Percentiles rank a stretch among this genome's conserved stretches.
Conservation (phyloP, 768 basidiomycete genomes). For the Phlegmacium glaucopus region DNA sequence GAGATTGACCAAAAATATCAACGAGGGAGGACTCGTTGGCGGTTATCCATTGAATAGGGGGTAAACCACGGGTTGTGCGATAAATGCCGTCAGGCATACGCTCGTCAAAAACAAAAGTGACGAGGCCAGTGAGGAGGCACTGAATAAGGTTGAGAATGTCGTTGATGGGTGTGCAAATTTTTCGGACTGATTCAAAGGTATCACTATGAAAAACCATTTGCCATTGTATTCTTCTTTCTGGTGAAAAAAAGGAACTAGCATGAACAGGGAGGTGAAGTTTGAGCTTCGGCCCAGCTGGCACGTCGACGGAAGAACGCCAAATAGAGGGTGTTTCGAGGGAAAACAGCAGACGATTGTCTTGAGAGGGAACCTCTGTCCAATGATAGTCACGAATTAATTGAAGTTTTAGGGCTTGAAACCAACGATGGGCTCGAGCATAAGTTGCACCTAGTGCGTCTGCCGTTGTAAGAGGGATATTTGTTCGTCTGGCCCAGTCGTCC, state of each 20-base stretch:
- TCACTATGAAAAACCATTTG: slow-evolving; percentile 87
- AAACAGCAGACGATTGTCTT: slow-evolving; percentile 73
- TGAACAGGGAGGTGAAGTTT: slow-evolving; percentile 73
- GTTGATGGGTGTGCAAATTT: slow-evolving; percentile 64
- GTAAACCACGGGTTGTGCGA: slow-evolving; percentile 74
- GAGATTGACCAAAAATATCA: slow-evolving; percentile 71
- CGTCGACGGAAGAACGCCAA: slow-evolving; percentile 71
- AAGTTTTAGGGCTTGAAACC: slow-evolving; percentile 60
- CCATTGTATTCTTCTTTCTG: slow-evolving; percentile 82
- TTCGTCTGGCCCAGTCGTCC: slow-evolving; percentile 80
- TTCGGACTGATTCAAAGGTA: slow-evolving; percentile 67
- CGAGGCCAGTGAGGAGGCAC: slow-evolving; percentile 69
- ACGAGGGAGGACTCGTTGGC: slow-evolving; percentile 63
- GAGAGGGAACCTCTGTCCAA: slow-evolving; percentile 59
- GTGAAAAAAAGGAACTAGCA: slow-evolving; percentile 83
- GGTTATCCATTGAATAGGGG: slow-evolving; percentile 74
- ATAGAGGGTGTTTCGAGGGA: slow-evolving; percentile 76
- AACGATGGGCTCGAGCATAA: slow-evolving; percentile 78
- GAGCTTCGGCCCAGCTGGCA: slow-evolving; percentile 74
- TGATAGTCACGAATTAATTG: slow-evolving; percentile 66
- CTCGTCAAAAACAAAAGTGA: slow-evolving; percentile 75
- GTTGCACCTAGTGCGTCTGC: slow-evolving; percentile 79
- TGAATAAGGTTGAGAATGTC: slow-evolving; percentile 68
- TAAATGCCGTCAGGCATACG: slow-evolving; percentile 64
- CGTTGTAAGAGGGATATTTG: slow-evolving; percentile 77